Conservation (phyloP, 257 asterid species). For the Ilex asprella region DNA sequence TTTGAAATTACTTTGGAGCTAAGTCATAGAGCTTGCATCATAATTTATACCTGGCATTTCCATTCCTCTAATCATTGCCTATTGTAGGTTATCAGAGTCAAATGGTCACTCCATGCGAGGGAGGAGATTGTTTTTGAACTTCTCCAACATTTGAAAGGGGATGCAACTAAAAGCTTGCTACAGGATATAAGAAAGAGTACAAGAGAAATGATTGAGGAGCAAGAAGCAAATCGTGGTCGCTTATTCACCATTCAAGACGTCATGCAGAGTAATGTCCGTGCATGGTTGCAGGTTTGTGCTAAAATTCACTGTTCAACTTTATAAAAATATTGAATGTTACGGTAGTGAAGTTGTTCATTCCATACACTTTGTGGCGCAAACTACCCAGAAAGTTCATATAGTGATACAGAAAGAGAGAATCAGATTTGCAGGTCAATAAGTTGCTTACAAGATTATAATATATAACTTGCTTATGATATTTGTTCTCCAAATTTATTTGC, state of each 20-base stretch:
- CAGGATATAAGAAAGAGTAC: constrained; percentile 80
- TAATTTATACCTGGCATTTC: too few relatives aligned
- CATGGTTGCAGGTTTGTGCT: constrained; percentile 83
- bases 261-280: constrained; percentile 94
- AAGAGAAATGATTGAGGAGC: constrained; percentile 93
- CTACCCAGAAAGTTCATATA: too few relatives aligned
- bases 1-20: too few relatives aligned
- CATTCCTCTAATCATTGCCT: not conserved
- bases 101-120: constrained; percentile 98
- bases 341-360: too few relatives aligned
- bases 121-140: constrained; percentile 96
- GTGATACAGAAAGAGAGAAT: too few relatives aligned
- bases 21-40: too few relatives aligned
- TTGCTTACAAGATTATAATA: too few relatives aligned
- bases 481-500: too few relatives aligned
- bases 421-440: too few relatives aligned
- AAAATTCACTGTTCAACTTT: not conserved
- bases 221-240: constrained; percentile 98
- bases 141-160: constrained; percentile 84
- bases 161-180: constrained; percentile 43
- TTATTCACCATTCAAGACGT: constrained; percentile 95
- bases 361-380: too few relatives aligned
- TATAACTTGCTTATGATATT: too few relatives aligned
- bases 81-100: constrained; percentile 80
- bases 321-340: too few relatives aligned